Evolutionary conservation across 805 yeast genomes (phyloP).

Genomic region (Yarrowia phangngaensis): DNA sequence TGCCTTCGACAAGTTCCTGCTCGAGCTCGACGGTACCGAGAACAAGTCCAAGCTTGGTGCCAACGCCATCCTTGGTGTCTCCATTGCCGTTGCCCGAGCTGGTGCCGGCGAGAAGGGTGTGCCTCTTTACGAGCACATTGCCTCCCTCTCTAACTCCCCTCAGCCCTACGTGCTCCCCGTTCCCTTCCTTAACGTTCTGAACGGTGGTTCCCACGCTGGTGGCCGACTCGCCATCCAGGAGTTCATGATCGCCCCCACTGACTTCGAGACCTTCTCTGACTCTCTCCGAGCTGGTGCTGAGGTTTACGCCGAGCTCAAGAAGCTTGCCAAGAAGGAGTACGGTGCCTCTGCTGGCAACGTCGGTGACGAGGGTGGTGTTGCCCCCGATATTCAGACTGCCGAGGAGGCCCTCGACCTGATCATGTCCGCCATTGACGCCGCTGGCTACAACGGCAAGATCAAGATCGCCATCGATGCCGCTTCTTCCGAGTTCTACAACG

Average conservation of each 20-base stretch:
- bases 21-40: constrained; percentile 89
- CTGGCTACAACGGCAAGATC: constrained; percentile 94
- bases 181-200: constrained; percentile 96
- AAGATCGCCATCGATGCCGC: constrained; percentile 94
- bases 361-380: constrained; percentile 99
- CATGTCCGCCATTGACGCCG: constrained; percentile 79
- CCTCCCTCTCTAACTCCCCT: constrained; percentile 72
- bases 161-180: constrained; percentile 93
- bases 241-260: constrained; percentile 97
- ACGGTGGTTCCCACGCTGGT: constrained; percentile 99
- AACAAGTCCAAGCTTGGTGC: constrained; percentile 98
- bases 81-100: constrained; percentile 94
- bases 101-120: constrained; percentile 95
- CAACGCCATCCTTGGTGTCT: constrained; percentile 97
- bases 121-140: constrained; percentile 89
- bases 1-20: constrained; percentile 80
- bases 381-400: constrained; percentile 93
- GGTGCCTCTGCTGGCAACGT: constrained; percentile 99
- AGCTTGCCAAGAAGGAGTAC: constrained; percentile 88
- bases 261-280: constrained; percentile 86
- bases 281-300: constrained; percentile 96
- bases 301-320: constrained; percentile 95
- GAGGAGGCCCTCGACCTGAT: constrained; percentile 96
- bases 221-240: constrained; percentile 99
- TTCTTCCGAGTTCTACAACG: constrained; percentile 95